These are phyloP conservation scores for Cystofilobasidium bisporidii DNA, from an alignment of 768 basidiomycete species.

Conservation along the genomic window DNA sequence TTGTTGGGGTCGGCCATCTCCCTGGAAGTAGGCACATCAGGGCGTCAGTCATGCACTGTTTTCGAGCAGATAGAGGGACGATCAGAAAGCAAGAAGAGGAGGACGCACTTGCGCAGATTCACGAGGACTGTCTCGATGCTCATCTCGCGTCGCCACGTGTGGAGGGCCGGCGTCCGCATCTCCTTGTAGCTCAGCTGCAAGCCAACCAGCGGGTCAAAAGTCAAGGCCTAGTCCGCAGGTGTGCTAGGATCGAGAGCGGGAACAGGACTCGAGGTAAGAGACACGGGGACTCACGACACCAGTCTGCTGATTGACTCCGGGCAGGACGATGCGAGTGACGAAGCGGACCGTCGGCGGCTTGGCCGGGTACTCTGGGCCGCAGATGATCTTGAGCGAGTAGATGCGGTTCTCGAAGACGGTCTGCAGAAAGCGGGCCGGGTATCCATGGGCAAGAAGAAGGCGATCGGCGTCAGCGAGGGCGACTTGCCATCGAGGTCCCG, in stretches of 20 bases:
- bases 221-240: no score
- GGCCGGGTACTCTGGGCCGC: constrained; percentile 44
- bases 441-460: not conserved
- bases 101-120: constrained; percentile 76
- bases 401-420: constrained; percentile 98
- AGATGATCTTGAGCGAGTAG: constrained; percentile 85
- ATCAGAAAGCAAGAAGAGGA: no score
- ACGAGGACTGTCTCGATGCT: constrained; percentile 83
- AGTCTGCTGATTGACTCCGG: constrained; percentile 66
- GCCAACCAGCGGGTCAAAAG: not conserved
- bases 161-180: constrained; percentile 53
- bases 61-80: no score
- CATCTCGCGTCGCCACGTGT: constrained; percentile 61
- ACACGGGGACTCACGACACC: constrained; percentile 47
- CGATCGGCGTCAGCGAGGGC: no score
- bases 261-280: no score
- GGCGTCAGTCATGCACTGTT: no score
- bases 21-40: constrained; percentile 43
- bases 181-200: constrained; percentile 58
- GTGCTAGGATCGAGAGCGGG: not conserved
- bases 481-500: no score
- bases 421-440: constrained; percentile 42
- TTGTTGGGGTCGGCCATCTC: constrained; percentile 91
- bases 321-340: constrained; percentile 80
- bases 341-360: constrained; percentile 53